phyloP scores from a whole-genome alignment of 163 green algal species.

The Prototheca wickerhamii region DNA sequence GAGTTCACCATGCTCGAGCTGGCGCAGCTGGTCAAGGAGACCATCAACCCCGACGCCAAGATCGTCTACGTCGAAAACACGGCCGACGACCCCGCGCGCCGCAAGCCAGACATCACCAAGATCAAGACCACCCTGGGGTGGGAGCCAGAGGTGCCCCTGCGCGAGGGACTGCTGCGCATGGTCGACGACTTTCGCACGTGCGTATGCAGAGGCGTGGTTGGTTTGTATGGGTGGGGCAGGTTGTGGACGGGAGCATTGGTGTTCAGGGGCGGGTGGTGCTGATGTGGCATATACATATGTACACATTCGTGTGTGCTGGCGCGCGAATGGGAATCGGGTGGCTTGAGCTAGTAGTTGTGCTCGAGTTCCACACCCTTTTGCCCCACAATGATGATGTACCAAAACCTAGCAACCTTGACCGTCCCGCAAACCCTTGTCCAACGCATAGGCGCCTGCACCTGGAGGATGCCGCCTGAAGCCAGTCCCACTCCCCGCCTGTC shows the following conservation, averaged over 20 bases:
- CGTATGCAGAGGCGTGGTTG: neutral
- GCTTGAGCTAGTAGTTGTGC: too few species aligned
- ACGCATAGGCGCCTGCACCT: too few species aligned
- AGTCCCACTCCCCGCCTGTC: too few species aligned
- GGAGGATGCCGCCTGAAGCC: too few species aligned
- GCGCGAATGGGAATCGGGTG: too few species aligned
- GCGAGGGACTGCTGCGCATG: conserved; percentile 82
- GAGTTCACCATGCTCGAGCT: conserved; percentile 99
- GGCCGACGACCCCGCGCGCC: conserved; percentile 79
- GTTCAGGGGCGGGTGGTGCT: too few species aligned
- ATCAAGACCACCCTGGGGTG: conserved; percentile 74
- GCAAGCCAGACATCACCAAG: conserved; percentile 96
- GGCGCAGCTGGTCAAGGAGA: conserved; percentile 77
- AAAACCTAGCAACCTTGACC: too few species aligned
- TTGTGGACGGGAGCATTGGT: neutral
- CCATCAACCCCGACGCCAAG: conserved; percentile 78
- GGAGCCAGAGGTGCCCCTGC: conserved; percentile 86
- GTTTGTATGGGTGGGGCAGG: neutral
- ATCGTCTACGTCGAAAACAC: conserved; percentile 93
- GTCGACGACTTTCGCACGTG: conserved; percentile 84
- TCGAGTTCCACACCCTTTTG: too few species aligned
- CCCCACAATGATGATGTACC: too few species aligned
- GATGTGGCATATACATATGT: too few species aligned
- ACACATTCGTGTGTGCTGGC: too few species aligned
- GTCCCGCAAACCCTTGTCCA: too few species aligned